Conservation (phyloP, 2,329 filamentous ascomycete species). For the Westerdykella sp. region DNA sequence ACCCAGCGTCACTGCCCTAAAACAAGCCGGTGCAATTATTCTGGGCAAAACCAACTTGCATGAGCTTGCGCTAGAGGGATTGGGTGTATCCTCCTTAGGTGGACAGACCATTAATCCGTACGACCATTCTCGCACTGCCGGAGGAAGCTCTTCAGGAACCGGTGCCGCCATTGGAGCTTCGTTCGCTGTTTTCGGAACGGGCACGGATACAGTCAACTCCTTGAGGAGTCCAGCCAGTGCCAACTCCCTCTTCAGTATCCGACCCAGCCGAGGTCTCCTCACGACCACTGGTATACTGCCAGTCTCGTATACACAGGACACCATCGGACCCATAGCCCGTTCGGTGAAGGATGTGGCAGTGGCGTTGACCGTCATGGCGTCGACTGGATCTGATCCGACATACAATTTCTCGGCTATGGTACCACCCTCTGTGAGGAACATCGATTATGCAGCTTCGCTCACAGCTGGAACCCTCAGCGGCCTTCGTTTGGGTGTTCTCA, state of each 20-base stretch:
- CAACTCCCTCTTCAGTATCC: slow-evolving; percentile 54
- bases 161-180: slow-evolving; percentile 55
- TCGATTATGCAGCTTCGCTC: slow-evolving; percentile 45
- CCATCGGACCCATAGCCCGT: slow-evolving; percentile 50
- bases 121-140: slow-evolving; percentile 57
- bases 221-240: slow-evolving; percentile 57
- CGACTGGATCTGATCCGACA: slow-evolving; percentile 44
- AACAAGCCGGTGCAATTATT: slow-evolving; percentile 49
- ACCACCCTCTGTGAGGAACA: slow-evolving; percentile 37
- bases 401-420: slow-evolving; percentile 50
- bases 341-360: slow-evolving; percentile 47
- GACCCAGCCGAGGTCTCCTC: slow-evolving; percentile 52
- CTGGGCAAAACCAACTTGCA: slow-evolving; percentile 56
- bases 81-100: slow-evolving; percentile 56
- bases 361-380: slow-evolving; percentile 49
- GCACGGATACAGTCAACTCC: slow-evolving; percentile 58
- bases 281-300: slow-evolving; percentile 49
- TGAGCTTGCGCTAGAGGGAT: slow-evolving; percentile 58
- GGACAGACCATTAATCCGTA: slow-evolving; percentile 64
- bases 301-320: slow-evolving; percentile 53
- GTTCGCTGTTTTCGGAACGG: slow-evolving; percentile 54
- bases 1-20: slow-evolving; percentile 45
- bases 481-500: slow-evolving; percentile 45
- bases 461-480: slow-evolving; percentile 32
- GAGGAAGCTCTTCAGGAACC: slow-evolving; percentile 58